Conservation (phyloP, 495 filamentous ascomycete genomes). For the Penicillium cinerascens region DNA sequence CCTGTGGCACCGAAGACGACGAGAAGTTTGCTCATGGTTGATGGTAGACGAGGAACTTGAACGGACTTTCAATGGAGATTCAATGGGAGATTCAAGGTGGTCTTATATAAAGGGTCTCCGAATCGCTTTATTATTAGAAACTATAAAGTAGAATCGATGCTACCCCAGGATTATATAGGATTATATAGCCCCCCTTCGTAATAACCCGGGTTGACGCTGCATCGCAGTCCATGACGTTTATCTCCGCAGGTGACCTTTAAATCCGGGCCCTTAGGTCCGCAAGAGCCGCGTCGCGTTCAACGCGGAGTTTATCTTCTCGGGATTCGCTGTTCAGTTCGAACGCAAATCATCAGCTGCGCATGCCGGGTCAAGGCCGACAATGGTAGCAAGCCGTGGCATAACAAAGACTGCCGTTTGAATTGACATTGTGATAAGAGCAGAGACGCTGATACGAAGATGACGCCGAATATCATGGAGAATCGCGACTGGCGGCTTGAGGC, state of each 20-base stretch:
- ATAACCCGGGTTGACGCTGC: too few species aligned
- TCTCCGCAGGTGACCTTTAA: not conserved
- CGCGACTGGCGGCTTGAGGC: too few species aligned
- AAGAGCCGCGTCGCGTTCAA: not conserved
- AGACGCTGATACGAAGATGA: not conserved
- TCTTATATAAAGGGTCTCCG: not conserved
- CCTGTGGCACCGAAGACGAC: slow-evolving; percentile 63
- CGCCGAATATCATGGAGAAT: not conserved
- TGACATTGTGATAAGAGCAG: not conserved
- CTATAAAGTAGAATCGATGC: too few species aligned
- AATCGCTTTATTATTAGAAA: too few species aligned
- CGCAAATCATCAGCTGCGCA: not conserved
- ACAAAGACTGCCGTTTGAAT: not conserved
- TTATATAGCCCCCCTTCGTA: too few species aligned
- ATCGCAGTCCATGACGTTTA: not conserved
- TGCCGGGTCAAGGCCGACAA: not conserved
- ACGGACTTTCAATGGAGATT: too few species aligned
- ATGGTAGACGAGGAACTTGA: not conserved
- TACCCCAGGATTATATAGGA: too few species aligned
- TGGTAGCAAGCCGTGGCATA: not conserved
- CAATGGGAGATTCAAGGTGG: not conserved
- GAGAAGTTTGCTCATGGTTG: slow-evolving; percentile 47
- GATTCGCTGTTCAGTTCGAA: not conserved
- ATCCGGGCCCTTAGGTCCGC: not conserved
- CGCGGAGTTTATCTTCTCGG: not conserved